Evolutionary conservation across 2,329 filamentous ascomycete genomes (phyloP), one percentile per base, ranked within the genome.

Genomic region (Cordyceps cateniannulata): DNA sequence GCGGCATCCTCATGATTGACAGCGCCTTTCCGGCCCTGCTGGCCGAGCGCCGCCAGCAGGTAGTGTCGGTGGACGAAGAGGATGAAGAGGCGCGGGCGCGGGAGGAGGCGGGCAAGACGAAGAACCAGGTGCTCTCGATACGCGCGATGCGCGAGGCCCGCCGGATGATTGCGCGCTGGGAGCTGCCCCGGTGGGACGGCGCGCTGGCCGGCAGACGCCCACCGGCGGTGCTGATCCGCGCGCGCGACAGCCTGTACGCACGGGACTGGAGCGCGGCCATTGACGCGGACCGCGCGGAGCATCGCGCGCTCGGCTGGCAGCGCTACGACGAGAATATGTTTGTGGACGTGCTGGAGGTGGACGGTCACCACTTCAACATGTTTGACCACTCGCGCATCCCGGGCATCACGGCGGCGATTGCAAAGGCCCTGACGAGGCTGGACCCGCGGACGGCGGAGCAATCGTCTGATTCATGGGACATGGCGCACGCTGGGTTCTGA

Each of bases 1-100:
- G 76, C 0, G 82, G 82, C 16, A 76, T 85, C 51, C 66, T 84
- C 62, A 77, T 83, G 72, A 70, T 85, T 20, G 82, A 85, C 66
- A 81, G 76, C 51, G 69, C 81, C 14, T 83, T 69, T 53, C 73
- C 76, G 5, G 65, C 65, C 56, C 32, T 62, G 10, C 32, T 68
- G 6, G 16, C 24, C 20, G 69, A 65, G 9, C 66, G 57, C 6
- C 62, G 44, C 49, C 62, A 66, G 40, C 57, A 57, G 8, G 18
- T 44, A 5, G 27, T 60, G 5, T 16, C 32, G 20, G 8, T 18
- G 14, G 47, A 52, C 1, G 10, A 14, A 1, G 57, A 45, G 2
- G 47, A 32, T 3, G 14, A 38, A 12, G 12, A 35, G 25, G 40
- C 25, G 49, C 20, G 5, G 20, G 58, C 49, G 58, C 24, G 12